These are phyloP conservation scores for Anacardium occidentale DNA, from an alignment of 345 rosid genomes.

Conservation along the genomic window DNA sequence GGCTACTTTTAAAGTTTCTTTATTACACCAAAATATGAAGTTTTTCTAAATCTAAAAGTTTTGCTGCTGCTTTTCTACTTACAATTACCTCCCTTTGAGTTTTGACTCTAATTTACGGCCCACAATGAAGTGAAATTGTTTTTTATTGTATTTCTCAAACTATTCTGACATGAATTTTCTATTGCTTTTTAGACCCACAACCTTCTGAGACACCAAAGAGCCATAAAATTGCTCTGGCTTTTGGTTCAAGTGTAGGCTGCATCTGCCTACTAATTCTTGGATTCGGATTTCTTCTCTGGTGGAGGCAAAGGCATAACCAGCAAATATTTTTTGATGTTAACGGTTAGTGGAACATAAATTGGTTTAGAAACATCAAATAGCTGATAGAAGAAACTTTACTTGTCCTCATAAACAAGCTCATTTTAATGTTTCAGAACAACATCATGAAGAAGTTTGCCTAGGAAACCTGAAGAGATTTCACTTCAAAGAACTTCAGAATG, in stretches of 20 bases:
- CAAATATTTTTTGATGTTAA: conserved; percentile 87
- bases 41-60: too few relatives aligned
- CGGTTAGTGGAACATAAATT: conserved; percentile 44
- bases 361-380: background rate
- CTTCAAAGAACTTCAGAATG: conserved; percentile 82
- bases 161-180: conserved; percentile 22
- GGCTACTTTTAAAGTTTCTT: conserved; percentile 18
- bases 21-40: conserved; percentile 12
- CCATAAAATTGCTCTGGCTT: conserved; percentile 66
- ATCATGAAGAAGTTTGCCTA: conserved; percentile 58
- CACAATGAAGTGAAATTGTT: background rate
- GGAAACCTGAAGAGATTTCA: conserved; percentile 87
- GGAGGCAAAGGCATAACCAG: conserved; percentile 73
- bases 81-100: conserved; percentile 5
- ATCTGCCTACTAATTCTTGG: conserved; percentile 59
- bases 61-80: background rate
- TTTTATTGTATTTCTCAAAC: too few relatives aligned
- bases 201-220: conserved; percentile 46
- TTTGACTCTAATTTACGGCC: conserved; percentile 4
- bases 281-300: conserved; percentile 71
- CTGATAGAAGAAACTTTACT: conserved; percentile 1
- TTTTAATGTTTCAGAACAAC: conserved; percentile 50
- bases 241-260: conserved; percentile 68
- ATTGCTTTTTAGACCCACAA: conserved; percentile 41
- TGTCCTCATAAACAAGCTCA: background rate